Conservation (phyloP, 495 filamentous ascomycete genomes). For the Cairneyella variabilis region DNA sequence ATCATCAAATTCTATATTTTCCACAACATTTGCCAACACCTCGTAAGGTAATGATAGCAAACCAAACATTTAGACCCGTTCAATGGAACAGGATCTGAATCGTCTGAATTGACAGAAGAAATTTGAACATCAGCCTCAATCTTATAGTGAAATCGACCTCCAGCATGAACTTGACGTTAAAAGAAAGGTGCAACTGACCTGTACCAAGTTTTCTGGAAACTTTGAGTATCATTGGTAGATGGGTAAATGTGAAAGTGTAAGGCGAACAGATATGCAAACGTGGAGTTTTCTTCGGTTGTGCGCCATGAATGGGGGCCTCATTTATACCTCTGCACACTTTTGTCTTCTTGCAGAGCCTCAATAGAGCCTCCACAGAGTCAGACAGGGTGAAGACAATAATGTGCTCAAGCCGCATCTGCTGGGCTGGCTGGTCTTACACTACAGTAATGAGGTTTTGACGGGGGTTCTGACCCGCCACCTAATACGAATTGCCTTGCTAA, state of each 20-base stretch:
- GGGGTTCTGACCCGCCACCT: no score
- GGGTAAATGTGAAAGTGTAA: not conserved
- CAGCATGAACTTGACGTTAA: no score
- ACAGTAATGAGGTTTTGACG: no score
- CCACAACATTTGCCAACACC: slow-evolving; percentile 56
- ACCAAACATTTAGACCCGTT: slow-evolving; percentile 17
- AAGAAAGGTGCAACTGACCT: no score
- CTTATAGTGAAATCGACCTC: no score
- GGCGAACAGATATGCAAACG: not conserved
- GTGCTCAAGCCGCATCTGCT: no score
- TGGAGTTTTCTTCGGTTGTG: no score
- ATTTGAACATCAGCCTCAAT: not conserved
- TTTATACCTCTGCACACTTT: not conserved
- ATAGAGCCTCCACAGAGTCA: not conserved
- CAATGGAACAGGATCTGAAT: slow-evolving; percentile 2
- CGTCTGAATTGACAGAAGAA: not conserved
- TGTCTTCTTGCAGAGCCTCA: not conserved
- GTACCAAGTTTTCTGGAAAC: no score
- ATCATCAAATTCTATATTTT: slow-evolving; percentile 49
- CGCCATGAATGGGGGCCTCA: not conserved
- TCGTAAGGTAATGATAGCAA: slow-evolving; percentile 53
- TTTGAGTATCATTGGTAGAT: not conserved
- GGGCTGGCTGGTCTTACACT: no score
- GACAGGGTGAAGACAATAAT: no score
- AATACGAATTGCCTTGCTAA: no score